Base-by-base conservation (phyloP, 371 early-diverging fungal species). In the Rhizopus delemar region DNA sequence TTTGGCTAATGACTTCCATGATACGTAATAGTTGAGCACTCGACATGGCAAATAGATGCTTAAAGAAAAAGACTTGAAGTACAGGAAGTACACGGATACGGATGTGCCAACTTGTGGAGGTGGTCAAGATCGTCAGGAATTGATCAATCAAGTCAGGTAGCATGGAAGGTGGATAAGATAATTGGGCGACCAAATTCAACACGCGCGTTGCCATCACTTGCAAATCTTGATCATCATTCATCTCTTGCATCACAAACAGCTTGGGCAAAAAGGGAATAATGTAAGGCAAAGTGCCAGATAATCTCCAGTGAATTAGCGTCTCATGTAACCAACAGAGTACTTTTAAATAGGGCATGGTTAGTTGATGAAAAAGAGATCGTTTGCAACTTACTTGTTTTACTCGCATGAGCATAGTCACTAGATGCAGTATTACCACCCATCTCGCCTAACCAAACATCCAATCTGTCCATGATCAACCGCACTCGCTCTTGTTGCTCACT, bases 1-100 rank as follows among this genome's bases (percentile, higher is more conserved):
- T 74, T 4, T 59, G 69, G 8, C 84, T 75, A 11, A 93, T 80
- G 0, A 80, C 76, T 31, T 85, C 71, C 84, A 92, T 81, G 22
- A 91, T 83, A 35, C 72, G 70, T 11, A 77, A 53, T 34, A 84
- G 71, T 51, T 81, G 70, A 6, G 74, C 68, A n/a, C 71, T 60
- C 9, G 74, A 65, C 74, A 93, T 66, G 16, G 75, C 68, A 62
- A 84, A 87, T 50, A 92, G 52, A 59, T 93, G 85, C 29, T 85
- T 83, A 68, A 91, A 93, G 65, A 84, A 91, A 49, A 92, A 85
- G 5, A 93, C 75, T 62, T 93, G 94, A 28, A 93, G 51, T 0
- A 90, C 65, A 7, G 92, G 92, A n/a, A 93, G 62, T 4, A 87
- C 81, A 41, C 86, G 82, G 46, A 80, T 75, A 51, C 87, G 83